phyloP scores from a whole-genome alignment of 805 yeast genomes.

The Suhomyces canberraensis region DNA sequence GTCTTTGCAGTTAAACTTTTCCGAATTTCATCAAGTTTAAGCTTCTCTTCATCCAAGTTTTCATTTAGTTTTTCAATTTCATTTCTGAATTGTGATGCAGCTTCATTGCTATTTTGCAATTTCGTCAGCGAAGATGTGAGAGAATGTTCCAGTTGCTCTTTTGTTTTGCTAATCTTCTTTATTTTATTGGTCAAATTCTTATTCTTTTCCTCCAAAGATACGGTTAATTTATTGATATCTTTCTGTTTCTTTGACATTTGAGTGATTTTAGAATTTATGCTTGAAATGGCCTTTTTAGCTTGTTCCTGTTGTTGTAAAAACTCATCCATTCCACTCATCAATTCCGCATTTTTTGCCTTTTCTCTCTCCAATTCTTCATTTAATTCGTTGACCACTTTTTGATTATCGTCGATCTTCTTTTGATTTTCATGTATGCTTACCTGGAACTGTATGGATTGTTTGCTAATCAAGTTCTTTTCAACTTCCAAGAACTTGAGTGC shows the following conservation, averaged over 20 bases:
- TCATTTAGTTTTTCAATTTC: slow-evolving; percentile 46
- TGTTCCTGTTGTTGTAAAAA: slow-evolving; percentile 30
- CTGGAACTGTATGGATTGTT: slow-evolving; percentile 58
- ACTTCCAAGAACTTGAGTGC: slow-evolving; percentile 63
- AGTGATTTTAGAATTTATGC: slow-evolving; percentile 20
- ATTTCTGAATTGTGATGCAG: slow-evolving; percentile 39
- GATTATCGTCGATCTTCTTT: slow-evolving; percentile 37
- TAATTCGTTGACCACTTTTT: slow-evolving; percentile 35
- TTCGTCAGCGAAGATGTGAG: slow-evolving; percentile 45
- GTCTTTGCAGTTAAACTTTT: slow-evolving; percentile 72
- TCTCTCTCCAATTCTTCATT: slow-evolving; percentile 44
- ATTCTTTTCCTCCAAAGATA: slow-evolving; percentile 71
- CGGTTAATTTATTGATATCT: slow-evolving; percentile 46
- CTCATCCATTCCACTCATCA: slow-evolving; percentile 27
- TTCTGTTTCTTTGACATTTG: slow-evolving; percentile 27
- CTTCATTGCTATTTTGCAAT: slow-evolving; percentile 43
- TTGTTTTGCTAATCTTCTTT: slow-evolving; percentile 55
- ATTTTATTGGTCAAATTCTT: slow-evolving; percentile 61
- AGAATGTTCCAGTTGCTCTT: slow-evolving; percentile 45
- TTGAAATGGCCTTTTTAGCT: slow-evolving; percentile 23
- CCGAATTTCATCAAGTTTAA: slow-evolving; percentile 60
- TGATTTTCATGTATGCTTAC: slow-evolving; percentile 40
- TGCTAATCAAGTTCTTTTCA: slow-evolving; percentile 58
- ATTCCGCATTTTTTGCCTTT: slow-evolving; percentile 36
- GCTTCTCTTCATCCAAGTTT: slow-evolving; percentile 51